Conservation (phyloP, 1,284 basidiomycete genomes). For the Leccinum pachyderme region DNA sequence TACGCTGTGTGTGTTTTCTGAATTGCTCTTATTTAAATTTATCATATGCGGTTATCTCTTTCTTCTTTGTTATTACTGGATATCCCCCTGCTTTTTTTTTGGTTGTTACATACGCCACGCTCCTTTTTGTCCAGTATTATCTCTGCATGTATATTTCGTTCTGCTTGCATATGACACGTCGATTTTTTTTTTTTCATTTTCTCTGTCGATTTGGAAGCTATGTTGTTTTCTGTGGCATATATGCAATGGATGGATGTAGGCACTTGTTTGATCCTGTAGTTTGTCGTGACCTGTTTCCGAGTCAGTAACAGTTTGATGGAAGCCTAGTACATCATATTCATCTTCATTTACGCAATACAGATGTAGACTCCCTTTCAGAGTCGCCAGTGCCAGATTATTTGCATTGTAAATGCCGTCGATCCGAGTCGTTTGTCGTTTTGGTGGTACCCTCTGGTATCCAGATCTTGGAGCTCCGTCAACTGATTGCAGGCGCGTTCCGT, state of each 20-base stretch:
- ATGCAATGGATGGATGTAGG: no score
- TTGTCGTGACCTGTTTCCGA: no score
- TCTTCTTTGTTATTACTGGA: conserved; percentile 2
- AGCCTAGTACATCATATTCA: no score
- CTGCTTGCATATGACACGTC: not conserved
- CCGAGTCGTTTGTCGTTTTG: not conserved
- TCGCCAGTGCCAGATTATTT: conserved; percentile 7
- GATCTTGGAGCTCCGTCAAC: conserved; percentile 67
- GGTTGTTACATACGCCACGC: not conserved
- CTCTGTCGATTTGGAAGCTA: not conserved
- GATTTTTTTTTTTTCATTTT: not conserved
- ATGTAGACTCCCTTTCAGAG: not conserved
- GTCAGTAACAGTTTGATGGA: no score
- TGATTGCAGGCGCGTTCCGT: conserved; percentile 70
- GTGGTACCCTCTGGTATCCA: conserved; percentile 45
- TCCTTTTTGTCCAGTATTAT: conserved; percentile 1
- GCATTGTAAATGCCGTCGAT: not conserved
- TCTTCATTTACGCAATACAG: not conserved
- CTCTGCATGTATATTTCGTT: not conserved
- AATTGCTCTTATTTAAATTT: not conserved
- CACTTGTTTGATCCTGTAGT: no score
- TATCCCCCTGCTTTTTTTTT: conserved; percentile 6
- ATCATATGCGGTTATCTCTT: not conserved
- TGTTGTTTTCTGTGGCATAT: not conserved
- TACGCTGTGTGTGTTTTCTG: not conserved